These are phyloP conservation scores for Peribolospora kevripleyi DNA, from an alignment of 768 basidiomycete species.

Conservation along the genomic window DNA sequence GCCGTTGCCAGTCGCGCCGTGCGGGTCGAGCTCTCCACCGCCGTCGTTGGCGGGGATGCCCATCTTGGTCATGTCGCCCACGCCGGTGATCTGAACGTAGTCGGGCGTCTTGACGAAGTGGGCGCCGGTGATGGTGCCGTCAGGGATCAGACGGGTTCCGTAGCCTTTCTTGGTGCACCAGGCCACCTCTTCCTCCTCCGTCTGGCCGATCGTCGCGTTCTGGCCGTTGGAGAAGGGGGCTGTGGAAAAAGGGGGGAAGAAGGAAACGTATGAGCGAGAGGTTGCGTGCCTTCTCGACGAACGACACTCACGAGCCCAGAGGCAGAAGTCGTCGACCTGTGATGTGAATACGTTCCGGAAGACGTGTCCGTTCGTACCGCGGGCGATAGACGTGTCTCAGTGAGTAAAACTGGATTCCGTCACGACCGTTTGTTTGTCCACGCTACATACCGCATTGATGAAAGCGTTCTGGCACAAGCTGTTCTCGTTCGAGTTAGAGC, in stretches of 20 bases:
- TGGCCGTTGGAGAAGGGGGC: not conserved
- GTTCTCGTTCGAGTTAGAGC: not conserved
- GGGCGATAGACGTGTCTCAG: no score
- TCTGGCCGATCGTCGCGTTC: conserved; percentile 28
- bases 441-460: no score
- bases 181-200: conserved; percentile 42
- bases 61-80: conserved; percentile 39
- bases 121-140: conserved; percentile 7
- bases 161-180: conserved; percentile 39
- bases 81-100: conserved; percentile 27
- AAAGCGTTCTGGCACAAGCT: not conserved
- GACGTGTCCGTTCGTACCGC: no score
- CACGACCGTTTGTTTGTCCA: no score
- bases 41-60: conserved; percentile 41
- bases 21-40: conserved; percentile 42
- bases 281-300: no score
- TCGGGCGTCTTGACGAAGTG: conserved; percentile 5
- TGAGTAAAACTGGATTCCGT: no score
- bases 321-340: not conserved
- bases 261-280: no score
- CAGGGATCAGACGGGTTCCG: conserved; percentile 14
- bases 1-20: conserved; percentile 28
- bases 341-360: no score
- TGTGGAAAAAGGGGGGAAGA: not conserved
- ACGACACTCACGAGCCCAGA: not conserved